Conservation (phyloP, 805 yeast genomes). For the Lipomyces chichibuensis region DNA sequence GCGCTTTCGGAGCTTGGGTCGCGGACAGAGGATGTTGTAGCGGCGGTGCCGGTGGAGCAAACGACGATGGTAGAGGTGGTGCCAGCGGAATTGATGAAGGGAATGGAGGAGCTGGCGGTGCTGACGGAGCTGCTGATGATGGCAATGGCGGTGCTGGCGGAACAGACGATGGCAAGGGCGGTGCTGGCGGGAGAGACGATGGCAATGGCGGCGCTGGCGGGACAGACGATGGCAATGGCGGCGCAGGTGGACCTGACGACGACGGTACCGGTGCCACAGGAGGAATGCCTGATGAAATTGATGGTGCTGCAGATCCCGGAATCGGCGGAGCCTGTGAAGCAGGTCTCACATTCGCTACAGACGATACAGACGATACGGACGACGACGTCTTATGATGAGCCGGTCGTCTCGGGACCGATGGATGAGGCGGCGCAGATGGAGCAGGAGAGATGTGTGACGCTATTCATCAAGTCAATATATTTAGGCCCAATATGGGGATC, state of each 20-base stretch:
- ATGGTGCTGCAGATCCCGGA: slow-evolving; percentile 17
- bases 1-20: slow-evolving; percentile 34
- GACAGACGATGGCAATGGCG: slow-evolving; percentile 24
- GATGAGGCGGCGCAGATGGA: slow-evolving; percentile 16
- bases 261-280: slow-evolving; percentile 14
- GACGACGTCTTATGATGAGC: slow-evolving; percentile 27
- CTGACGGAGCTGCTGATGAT: slow-evolving; percentile 7
- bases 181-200: slow-evolving; percentile 23
- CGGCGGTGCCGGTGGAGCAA: slow-evolving; percentile 3
- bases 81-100: slow-evolving; percentile 35
- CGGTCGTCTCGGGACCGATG: slow-evolving; percentile 31
- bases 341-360: neutral
- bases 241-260: slow-evolving; percentile 5
- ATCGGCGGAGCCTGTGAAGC: slow-evolving; percentile 15
- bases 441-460: slow-evolving; percentile 18
- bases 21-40: slow-evolving; percentile 36
- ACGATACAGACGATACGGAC: slow-evolving; percentile 19
- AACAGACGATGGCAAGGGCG: slow-evolving; percentile 24
- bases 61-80: slow-evolving; percentile 44
- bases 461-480: neutral
- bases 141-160: slow-evolving; percentile 32
- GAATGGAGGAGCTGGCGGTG: slow-evolving; percentile 9
- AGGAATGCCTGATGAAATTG: slow-evolving; percentile 7
- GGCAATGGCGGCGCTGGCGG: slow-evolving; percentile 35
- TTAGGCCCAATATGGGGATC: neutral